Base-by-base conservation (phyloP, 768 basidiomycete genomes). In the Nidularia sp. region DNA sequence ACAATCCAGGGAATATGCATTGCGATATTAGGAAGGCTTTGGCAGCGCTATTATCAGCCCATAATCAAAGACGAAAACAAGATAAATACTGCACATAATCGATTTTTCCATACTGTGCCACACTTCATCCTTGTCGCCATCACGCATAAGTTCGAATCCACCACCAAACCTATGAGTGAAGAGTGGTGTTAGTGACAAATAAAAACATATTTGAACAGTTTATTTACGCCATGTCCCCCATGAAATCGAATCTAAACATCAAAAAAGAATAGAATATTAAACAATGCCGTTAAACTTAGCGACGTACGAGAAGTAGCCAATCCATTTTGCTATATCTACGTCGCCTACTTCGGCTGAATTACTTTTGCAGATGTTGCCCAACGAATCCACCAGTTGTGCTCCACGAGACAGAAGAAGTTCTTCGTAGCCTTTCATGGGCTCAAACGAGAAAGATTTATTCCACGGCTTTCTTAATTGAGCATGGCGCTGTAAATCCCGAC, bases 211-310 rank as follows among this genome's bases (percentile, higher is more conserved):
- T 32, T 49, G 9, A 22, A 31, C 63, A 52, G 34, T 25, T 49
- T 4, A 63, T 59, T 35, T 53, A 71, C 69, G 71, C 70, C 61
- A 75, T 68, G 51, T 73, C 71, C 6, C 70, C 67, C 72, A 75
- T 72, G 53, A 74, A 70, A 53, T 75, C 73, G 45, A 67, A 65
- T 45, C 44, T 15, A 29, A 29, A 29, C 25, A 29, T 45, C 3
- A 45, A 22, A 45, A 8, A 9, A 9, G 9, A n/a, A 2, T 10
- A 10, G 13, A 6, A 9, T 45, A 29, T 29, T 29, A 18, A 5
- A 3, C 4, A 46, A 46, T 29, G 25, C 25, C 25, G 25, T 12
- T 41, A 41, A 41, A 12, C 10, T 41, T 41, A 2, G n/a, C 10
- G 6, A 31, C 45, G 3, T 46, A 46, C 62, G 70, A 53, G 49